Evolutionary conservation across 441 rosid species (phyloP).

Genomic region (Adansonia rubrostipa): DNA sequence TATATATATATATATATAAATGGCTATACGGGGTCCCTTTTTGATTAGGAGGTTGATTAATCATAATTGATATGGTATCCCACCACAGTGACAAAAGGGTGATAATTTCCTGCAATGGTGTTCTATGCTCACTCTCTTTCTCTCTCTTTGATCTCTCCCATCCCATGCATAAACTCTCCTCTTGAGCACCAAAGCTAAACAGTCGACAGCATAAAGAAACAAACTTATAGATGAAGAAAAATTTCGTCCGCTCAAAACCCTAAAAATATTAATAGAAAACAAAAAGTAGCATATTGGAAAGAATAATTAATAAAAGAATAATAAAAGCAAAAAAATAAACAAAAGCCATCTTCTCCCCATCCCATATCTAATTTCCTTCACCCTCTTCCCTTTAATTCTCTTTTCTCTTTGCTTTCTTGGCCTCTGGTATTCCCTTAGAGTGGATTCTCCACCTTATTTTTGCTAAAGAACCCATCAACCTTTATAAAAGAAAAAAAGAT

Average conservation of each 20-base stretch:
- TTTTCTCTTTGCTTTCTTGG: conserved; percentile 50
- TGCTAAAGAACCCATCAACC: conserved; percentile 40
- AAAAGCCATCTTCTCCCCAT: conserved; percentile 24
- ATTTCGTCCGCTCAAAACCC: conserved; percentile 53
- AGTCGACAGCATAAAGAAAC: conserved; percentile 24
- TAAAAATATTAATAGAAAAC: conserved; percentile 44
- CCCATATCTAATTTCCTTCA: conserved; percentile 25
- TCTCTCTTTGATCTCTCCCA: conserved; percentile 35
- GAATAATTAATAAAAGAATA: conserved; percentile 30
- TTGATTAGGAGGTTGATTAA: conserved; percentile 29
- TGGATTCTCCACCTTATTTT: conserved; percentile 58
- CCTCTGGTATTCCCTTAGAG: conserved; percentile 47
- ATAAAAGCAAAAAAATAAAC: conserved; percentile 31
- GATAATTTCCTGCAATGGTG: conserved; percentile 22
- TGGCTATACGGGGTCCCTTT: not conserved
- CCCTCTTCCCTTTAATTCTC: conserved; percentile 47
- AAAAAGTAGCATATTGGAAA: conserved; percentile 38
- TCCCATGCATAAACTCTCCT: conserved; percentile 37
- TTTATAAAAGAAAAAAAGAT: conserved; percentile 45
- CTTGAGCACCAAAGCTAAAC: conserved; percentile 39
- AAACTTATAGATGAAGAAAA: conserved; percentile 55
- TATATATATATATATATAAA: too few relatives aligned
- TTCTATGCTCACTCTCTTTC: conserved; percentile 31
- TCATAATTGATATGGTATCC: conserved; percentile 24
- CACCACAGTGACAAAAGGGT: conserved; percentile 40